Conservation (phyloP, 352 stramenopile species). For the Phytopythium delawarense region DNA sequence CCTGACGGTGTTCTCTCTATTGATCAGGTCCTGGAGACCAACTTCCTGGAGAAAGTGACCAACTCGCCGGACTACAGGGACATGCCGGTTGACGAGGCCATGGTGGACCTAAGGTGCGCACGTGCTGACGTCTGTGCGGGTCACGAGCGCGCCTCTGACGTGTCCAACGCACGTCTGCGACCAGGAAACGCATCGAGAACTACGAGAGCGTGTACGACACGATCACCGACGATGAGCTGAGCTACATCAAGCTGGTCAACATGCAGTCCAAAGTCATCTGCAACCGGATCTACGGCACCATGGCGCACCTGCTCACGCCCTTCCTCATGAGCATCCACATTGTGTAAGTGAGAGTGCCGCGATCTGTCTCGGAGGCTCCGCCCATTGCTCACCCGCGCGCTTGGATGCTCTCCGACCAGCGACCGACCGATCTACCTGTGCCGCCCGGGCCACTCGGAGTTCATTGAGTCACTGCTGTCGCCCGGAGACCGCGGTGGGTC, state of each 20-base stretch:
- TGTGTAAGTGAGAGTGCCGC: slow-evolving; percentile 16
- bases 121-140: background rate
- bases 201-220: slow-evolving; percentile 69
- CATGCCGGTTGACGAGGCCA: slow-evolving; percentile 38
- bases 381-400: background rate
- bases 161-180: background rate
- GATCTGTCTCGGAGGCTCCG: too few species aligned
- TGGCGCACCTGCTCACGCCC: slow-evolving; percentile 41
- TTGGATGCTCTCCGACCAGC: background rate
- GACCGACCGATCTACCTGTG: slow-evolving; percentile 35
- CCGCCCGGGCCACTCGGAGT: slow-evolving; percentile 28
- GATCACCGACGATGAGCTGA: slow-evolving; percentile 57
- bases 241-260: slow-evolving; percentile 72
- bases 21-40: slow-evolving; percentile 44
- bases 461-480: slow-evolving; percentile 17
- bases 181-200: slow-evolving; percentile 51
- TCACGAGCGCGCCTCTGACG: background rate
- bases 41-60: slow-evolving; percentile 45
- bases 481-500: slow-evolving; percentile 12
- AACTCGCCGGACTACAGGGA: slow-evolving; percentile 60
- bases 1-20: too few species aligned
- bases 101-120: slow-evolving; percentile 45
- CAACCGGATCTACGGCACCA: slow-evolving; percentile 47
- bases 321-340: slow-evolving; percentile 55
- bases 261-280: slow-evolving; percentile 56